These are phyloP conservation scores for Trichopus zeylanicus DNA, from an alignment of 116 monocot genomes.

Conservation along the genomic window DNA sequence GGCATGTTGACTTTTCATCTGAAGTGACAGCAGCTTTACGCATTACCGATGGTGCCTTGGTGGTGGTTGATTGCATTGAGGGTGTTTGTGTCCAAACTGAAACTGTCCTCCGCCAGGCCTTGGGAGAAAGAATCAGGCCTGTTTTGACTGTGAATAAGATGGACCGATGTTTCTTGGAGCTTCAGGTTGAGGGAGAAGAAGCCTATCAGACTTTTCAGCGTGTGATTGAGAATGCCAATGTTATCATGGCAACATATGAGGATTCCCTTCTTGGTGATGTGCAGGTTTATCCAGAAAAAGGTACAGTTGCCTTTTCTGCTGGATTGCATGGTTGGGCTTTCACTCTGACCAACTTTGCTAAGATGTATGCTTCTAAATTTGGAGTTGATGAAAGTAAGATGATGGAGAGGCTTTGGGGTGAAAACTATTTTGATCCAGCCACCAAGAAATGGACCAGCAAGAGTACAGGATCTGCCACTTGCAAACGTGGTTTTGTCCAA, in stretches of 20 bases:
- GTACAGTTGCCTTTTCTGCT: neutral
- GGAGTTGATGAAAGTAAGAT: neutral
- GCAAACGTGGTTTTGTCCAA: neutral
- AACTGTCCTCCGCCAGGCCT: constrained; percentile 7
- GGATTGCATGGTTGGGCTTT: constrained; percentile 1
- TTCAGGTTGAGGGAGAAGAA: constrained; percentile 3
- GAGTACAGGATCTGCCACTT: neutral
- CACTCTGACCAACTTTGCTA: constrained; percentile 8
- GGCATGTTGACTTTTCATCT: constrained; percentile 11
- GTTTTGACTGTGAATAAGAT: constrained; percentile 9
- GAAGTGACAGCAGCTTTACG: constrained; percentile 14
- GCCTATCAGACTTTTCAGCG: neutral
- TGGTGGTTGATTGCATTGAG: constrained; percentile 8
- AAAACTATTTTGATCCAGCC: neutral
- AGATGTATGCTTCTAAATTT: constrained; percentile 14
- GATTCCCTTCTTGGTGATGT: neutral
- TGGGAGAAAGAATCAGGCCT: constrained; percentile 5
- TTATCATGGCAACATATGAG: neutral
- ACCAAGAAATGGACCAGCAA: neutral
- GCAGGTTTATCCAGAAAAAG: neutral
- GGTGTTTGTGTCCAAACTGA: constrained; percentile 7
- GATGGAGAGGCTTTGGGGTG: neutral
- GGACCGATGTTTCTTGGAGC: constrained; percentile 7
- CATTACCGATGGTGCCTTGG: constrained; percentile 14
- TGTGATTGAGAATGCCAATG: neutral